These are phyloP conservation scores for Leccinum rimulosum DNA, from an alignment of 768 basidiomycete genomes.

Conservation along the genomic window DNA sequence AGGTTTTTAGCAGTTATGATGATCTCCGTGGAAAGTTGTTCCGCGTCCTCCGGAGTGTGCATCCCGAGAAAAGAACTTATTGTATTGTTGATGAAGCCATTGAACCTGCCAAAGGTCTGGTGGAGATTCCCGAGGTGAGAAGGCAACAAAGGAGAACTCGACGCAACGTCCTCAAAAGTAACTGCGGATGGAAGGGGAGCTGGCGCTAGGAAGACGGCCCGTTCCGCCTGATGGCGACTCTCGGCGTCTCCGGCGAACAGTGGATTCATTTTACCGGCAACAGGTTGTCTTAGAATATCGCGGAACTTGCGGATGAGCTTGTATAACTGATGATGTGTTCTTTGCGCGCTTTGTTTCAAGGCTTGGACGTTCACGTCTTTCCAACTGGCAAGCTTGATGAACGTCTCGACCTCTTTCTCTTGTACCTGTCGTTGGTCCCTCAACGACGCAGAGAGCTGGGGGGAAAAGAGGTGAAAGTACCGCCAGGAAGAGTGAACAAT, in stretches of 20 bases:
- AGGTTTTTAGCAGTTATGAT: constrained; percentile 62
- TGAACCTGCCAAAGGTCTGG: constrained; percentile 52
- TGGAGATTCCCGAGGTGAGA: constrained; percentile 48
- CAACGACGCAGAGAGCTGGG: constrained; percentile 47
- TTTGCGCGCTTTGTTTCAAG: constrained; percentile 85
- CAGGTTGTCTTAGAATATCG: constrained; percentile 79
- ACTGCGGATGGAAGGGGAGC: background rate
- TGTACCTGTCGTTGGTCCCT: constrained; percentile 52
- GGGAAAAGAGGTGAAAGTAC: constrained; percentile 64
- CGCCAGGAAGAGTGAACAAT: constrained; percentile 59
- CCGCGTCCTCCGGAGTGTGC: constrained; percentile 42
- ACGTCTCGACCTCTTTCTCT: constrained; percentile 78
- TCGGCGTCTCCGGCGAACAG: constrained; percentile 38
- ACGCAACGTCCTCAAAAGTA: constrained; percentile 1
- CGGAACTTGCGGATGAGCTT: constrained; percentile 89
- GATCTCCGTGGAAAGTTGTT: constrained; percentile 59
- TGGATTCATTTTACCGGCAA: constrained; percentile 40
- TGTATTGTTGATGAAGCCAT: constrained; percentile 39
- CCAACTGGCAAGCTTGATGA: constrained; percentile 97
- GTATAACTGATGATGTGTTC: constrained; percentile 88
- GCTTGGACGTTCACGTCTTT: constrained; percentile 96
- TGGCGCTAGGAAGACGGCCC: constrained; percentile 1
- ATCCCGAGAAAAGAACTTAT: constrained; percentile 44
- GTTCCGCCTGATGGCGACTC: constrained; percentile 14
- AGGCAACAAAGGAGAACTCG: constrained; percentile 11